Evolutionary conservation across 495 filamentous ascomycete species (phyloP).

Genomic region (Daldinia concentrica): DNA sequence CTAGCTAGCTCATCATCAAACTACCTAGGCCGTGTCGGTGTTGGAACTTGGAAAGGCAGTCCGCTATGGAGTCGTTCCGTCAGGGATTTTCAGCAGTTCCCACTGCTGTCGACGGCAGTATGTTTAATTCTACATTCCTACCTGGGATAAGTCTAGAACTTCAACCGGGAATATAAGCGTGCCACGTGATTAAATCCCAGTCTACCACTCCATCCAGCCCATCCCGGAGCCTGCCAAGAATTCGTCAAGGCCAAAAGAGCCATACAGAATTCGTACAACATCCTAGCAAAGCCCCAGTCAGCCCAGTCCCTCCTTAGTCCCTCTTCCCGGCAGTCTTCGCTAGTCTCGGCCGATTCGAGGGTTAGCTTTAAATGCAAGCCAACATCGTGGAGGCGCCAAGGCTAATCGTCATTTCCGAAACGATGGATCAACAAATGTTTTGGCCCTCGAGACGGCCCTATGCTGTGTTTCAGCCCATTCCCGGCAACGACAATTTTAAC

Average conservation of each 20-base stretch:
- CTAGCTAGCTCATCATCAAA: slow-evolving; percentile 25
- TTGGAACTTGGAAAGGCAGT: slow-evolving; percentile 27
- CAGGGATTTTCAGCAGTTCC: slow-evolving; percentile 21
- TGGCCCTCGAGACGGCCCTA: slow-evolving; percentile 16
- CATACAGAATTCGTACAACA: neutral
- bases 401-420: slow-evolving; percentile 43
- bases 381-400: slow-evolving; percentile 33
- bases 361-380: slow-evolving; percentile 11
- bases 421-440: slow-evolving; percentile 31
- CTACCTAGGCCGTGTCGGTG: slow-evolving; percentile 32
- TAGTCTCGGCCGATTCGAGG: slow-evolving; percentile 41
- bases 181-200: slow-evolving; percentile 35
- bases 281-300: neutral
- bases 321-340: slow-evolving; percentile 28
- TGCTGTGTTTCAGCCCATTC: slow-evolving; percentile 29
- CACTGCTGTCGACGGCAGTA: slow-evolving; percentile 27
- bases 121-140: slow-evolving; percentile 32
- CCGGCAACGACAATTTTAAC: slow-evolving; percentile 29
- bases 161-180: slow-evolving; percentile 24
- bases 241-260: slow-evolving; percentile 12
- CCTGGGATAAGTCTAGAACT: slow-evolving; percentile 41
- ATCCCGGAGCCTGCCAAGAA: slow-evolving; percentile 14
- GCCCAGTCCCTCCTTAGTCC: slow-evolving; percentile 8
- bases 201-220: slow-evolving; percentile 1
- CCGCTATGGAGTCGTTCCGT: slow-evolving; percentile 19